Base-by-base conservation (phyloP, 2,329 filamentous ascomycete species). In the Ophiostoma fasciatum region DNA sequence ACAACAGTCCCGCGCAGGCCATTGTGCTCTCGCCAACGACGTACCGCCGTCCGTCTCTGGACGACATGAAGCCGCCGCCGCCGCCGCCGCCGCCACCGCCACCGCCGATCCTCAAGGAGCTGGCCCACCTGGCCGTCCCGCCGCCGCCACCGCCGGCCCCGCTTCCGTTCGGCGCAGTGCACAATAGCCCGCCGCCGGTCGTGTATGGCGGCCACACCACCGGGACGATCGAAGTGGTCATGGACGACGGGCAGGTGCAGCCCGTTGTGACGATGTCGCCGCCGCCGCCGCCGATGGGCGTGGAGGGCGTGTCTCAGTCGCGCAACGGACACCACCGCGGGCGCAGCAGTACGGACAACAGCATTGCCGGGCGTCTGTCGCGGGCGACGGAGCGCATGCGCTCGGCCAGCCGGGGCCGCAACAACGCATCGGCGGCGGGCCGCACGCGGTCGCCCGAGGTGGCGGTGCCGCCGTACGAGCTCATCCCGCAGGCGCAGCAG, bases 161-260 rank as follows among this genome's bases (percentile, higher is more conserved):
- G 1, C 53, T 75, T 4, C 67, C 67, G 1, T 56, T 63, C 35
- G 48, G 57, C 31, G 49, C 57, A 29, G 53, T 58, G 23, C 47
- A 50, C 21, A 56, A 54, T 21, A 31, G 13, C 9, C 11, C 30
- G n/a, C n/a, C n/a, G 2, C 52, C 58, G 3, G 55, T 57, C 7
- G 49, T 64, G 31, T 60, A 63, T 42, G 52, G 55, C 22, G 61
- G 61, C 2, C 45, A 62, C 13, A 63, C 61, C 7, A 66, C 68
- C 0, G 71, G 67, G 5, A 66, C 72, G 48, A 76, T 78, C 44
- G 73, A 78, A 50, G 74, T 78, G 42, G 71, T 78, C 33, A 74
- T 74, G 66, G 72, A 78, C 44, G 69, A 74, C 3, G 68, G 73
- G 6, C 62, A 68, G 14, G 46, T 45, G 25, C 41, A 40, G 23